These are phyloP conservation scores for Macadamia integrifolia DNA, from an alignment of 164 flowering plant genomes.

Conservation along the genomic window DNA sequence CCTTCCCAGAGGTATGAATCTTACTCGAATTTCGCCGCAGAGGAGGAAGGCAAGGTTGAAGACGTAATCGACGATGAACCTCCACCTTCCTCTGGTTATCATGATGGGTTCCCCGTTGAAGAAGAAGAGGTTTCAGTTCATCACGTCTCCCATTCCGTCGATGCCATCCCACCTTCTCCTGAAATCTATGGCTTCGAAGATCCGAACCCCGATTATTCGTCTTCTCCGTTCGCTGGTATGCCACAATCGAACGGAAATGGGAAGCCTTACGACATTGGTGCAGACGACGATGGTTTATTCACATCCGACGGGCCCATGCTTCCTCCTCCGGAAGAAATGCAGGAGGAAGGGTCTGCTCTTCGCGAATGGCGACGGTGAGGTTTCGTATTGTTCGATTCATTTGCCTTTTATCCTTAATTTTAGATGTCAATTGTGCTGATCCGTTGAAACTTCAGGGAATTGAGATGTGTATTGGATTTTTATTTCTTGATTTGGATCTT, in stretches of 20 bases:
- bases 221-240: conserved; percentile 27
- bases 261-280: conserved; percentile 34
- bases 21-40: conserved; percentile 26
- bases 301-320: conserved; percentile 75
- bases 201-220: conserved; percentile 27
- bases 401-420: background rate
- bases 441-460: background rate
- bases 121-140: conserved; percentile 59
- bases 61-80: conserved; percentile 10
- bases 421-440: conserved; percentile 7
- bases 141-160: conserved; percentile 22
- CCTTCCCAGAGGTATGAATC: conserved; percentile 39
- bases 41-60: conserved; percentile 14
- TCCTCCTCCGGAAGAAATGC: conserved; percentile 83
- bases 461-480: background rate
- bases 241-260: conserved; percentile 59
- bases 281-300: conserved; percentile 42
- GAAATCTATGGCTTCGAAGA: conserved; percentile 43
- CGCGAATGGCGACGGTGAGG: conserved; percentile 92
- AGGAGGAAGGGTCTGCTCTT: conserved; percentile 76
- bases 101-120: conserved; percentile 23
- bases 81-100: conserved; percentile 12
- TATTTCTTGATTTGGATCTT: background rate
- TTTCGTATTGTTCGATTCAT: background rate
- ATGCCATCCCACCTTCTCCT: conserved; percentile 25